Evolutionary conservation across 768 basidiomycete species (phyloP).

Genomic region (Podaxis mareebaensis): DNA sequence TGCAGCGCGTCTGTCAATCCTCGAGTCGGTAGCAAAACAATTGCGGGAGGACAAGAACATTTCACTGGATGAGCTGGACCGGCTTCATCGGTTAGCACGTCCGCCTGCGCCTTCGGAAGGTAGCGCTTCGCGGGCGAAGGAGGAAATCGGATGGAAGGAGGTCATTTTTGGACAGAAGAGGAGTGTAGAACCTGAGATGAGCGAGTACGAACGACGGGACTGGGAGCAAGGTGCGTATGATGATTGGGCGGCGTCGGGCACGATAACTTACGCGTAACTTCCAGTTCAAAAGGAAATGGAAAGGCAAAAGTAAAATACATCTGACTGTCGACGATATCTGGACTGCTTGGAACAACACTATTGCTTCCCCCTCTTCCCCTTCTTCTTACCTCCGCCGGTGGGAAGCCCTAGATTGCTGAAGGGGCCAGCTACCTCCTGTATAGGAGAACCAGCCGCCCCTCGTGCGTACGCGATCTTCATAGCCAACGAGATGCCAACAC

Average conservation of each 20-base stretch:
- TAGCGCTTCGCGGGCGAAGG: slow-evolving; percentile 15
- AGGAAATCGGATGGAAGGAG: slow-evolving; percentile 48
- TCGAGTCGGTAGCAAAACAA: slow-evolving; percentile 57
- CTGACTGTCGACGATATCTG: background rate
- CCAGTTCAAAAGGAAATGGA: slow-evolving; percentile 17
- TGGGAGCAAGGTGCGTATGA: slow-evolving; percentile 35
- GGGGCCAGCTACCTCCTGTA: background rate
- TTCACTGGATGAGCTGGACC: slow-evolving; percentile 50
- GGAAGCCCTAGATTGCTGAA: background rate
- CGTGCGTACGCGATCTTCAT: slow-evolving; percentile 13
- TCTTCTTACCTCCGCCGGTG: background rate
- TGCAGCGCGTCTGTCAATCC: slow-evolving; percentile 60
- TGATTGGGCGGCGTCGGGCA: background rate
- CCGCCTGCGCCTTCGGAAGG: slow-evolving; percentile 16
- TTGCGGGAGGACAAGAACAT: slow-evolving; percentile 41
- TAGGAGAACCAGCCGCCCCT: slow-evolving; percentile 1
- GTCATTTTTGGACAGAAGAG: slow-evolving; percentile 46
- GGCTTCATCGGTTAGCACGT: slow-evolving; percentile 55
- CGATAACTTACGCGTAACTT: background rate
- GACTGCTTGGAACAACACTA: background rate
- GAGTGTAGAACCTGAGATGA: slow-evolving; percentile 25
- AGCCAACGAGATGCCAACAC: background rate
- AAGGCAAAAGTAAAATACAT: background rate
- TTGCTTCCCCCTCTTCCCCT: background rate
- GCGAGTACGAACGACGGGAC: slow-evolving; percentile 38